Percentiles rank a stretch among this genome's conserved stretches.
Evolutionary conservation across 2,329 filamentous ascomycete genomes (phyloP).

Genomic region (Chaetomium olivaceum): DNA sequence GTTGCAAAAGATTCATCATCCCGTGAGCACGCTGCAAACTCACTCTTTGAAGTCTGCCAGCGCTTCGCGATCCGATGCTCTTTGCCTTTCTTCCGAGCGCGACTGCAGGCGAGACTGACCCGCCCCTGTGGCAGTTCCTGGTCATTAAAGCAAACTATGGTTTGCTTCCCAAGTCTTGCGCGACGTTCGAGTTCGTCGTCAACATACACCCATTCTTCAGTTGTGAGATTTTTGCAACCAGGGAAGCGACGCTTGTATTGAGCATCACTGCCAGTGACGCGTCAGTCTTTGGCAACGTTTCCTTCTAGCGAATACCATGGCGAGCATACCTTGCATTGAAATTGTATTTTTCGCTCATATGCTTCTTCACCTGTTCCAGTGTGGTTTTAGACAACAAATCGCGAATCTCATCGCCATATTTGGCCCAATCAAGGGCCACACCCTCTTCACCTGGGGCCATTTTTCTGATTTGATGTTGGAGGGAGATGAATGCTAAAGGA

Average conservation of each 20-base stretch:
- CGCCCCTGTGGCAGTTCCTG: background rate
- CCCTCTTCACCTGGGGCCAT: background rate
- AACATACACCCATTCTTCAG: conserved; percentile 10
- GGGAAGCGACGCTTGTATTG: conserved; percentile 16
- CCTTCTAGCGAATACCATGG: background rate
- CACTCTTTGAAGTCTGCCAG: background rate
- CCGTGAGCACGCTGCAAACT: background rate
- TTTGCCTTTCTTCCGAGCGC: background rate
- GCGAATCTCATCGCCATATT: conserved; percentile 10
- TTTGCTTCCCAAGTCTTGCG: background rate
- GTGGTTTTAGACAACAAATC: background rate
- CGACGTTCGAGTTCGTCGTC: background rate
- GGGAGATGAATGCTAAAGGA: background rate
- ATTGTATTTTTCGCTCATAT: background rate
- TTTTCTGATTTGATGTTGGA: background rate
- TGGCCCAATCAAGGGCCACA: conserved; percentile 5
- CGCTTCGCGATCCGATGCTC: background rate
- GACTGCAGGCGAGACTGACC: background rate
- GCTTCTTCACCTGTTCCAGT: background rate
- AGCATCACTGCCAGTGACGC: conserved; percentile 1
- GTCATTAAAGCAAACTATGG: conserved; percentile 2
- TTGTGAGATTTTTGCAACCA: conserved; percentile 7
- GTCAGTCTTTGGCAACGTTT: background rate
- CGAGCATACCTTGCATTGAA: background rate
- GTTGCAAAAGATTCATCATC: background rate